Percentiles rank a stretch among this genome's conserved stretches.
These are phyloP conservation scores for Monosporascus sp. DNA, from an alignment of 2,329 filamentous ascomycete genomes.

Conservation along the genomic window DNA sequence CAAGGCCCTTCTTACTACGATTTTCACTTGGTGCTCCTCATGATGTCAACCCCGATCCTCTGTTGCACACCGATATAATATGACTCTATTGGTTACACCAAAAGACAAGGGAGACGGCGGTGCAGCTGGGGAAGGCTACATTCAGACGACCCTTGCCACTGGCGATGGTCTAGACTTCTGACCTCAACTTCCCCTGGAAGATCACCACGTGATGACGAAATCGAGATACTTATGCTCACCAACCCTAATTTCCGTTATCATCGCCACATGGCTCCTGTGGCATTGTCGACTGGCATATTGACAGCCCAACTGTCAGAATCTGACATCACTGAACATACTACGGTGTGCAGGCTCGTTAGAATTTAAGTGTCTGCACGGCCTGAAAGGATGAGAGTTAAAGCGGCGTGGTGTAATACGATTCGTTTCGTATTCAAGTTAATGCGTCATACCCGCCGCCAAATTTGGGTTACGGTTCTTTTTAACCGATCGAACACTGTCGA, in stretches of 20 bases:
- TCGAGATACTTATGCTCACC: not conserved
- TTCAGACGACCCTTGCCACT: not conserved
- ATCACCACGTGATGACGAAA: not conserved
- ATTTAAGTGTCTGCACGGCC: not conserved
- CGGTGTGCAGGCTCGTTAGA: too few relatives aligned
- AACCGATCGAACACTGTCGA: too few relatives aligned
- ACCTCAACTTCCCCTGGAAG: not conserved
- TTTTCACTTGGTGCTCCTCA: too few relatives aligned
- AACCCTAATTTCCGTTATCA: not conserved
- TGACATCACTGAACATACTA: too few relatives aligned
- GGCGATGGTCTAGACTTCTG: not conserved
- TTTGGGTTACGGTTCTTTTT: too few relatives aligned
- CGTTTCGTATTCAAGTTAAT: not conserved
- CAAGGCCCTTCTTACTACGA: too few relatives aligned
- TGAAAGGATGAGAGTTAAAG: not conserved
- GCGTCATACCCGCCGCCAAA: not conserved
- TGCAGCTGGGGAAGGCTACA: not conserved
- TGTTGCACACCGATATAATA: too few relatives aligned
- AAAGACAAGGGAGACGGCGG: not conserved
- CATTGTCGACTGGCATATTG: too few relatives aligned
- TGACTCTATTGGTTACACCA: not conserved
- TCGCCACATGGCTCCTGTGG: not conserved
- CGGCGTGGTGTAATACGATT: not conserved
- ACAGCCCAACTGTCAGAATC: too few relatives aligned
- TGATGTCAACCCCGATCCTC: too few relatives aligned